Percentiles rank a stretch among this genome's conserved stretches.
phyloP scores from a whole-genome alignment of 805 yeast species.

The Cyberlindnera japonica region DNA sequence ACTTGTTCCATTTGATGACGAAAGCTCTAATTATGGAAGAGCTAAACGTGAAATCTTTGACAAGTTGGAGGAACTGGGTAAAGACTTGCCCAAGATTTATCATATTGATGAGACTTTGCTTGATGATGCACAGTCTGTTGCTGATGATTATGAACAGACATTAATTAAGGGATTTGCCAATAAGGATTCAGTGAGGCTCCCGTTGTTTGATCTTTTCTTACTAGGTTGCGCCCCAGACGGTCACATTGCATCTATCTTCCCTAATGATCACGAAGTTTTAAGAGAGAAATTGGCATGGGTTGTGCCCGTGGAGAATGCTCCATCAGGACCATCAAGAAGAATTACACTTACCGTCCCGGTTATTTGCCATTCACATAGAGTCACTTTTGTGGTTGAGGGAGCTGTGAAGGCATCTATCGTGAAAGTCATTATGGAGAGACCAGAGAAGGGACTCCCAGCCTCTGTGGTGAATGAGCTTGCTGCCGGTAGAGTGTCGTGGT shows the following conservation, averaged over 20 bases:
- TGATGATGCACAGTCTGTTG: constrained; percentile 84
- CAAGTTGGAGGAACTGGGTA: constrained; percentile 37
- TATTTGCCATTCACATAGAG: constrained; percentile 87
- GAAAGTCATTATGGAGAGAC: constrained; percentile 90
- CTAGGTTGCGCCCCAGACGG: constrained; percentile 99
- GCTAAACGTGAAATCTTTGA: constrained; percentile 82
- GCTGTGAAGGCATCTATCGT: constrained; percentile 90
- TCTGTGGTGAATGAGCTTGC: constrained; percentile 92
- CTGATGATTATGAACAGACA: constrained; percentile 86
- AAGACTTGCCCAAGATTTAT: constrained; percentile 62
- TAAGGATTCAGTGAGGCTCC: constrained; percentile 92
- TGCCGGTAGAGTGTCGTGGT: constrained; percentile 97
- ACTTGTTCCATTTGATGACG: constrained; percentile 79
- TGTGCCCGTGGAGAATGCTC: constrained; percentile 87
- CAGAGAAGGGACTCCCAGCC: constrained; percentile 93
- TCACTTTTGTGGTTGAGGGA: constrained; percentile 95
- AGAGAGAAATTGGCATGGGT: constrained; percentile 95
- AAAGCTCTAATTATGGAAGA: constrained; percentile 86
- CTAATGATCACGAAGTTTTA: constrained; percentile 76
- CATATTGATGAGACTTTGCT: constrained; percentile 79
- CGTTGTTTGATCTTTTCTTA: constrained; percentile 86
- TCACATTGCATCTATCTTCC: constrained; percentile 94
- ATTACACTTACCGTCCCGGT: constrained; percentile 92
- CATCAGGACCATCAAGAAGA: constrained; percentile 81
- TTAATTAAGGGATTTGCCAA: constrained; percentile 89